Evolutionary conservation across 768 basidiomycete species (phyloP), one percentile per base, ranked within the genome.

Genomic region (Epithele typhae): DNA sequence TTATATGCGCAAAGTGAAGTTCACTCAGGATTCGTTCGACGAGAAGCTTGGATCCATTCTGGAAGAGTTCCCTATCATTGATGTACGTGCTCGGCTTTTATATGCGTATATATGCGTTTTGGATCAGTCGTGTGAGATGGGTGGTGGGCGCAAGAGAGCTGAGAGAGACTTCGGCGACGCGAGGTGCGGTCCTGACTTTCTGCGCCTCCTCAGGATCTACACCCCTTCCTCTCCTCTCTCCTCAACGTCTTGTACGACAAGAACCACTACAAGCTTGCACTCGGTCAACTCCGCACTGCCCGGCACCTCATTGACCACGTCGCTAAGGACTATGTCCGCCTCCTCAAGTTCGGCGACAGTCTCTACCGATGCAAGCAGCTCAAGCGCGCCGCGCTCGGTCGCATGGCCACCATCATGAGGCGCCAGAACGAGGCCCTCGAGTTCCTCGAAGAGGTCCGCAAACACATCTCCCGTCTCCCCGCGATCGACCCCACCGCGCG

Each of bases 181-280:
- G n/a, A 30, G 27, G 27, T 30, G 27, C 27, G 27, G 27, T 30
- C 14, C 27, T 30, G 27, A 30, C n/a, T n/a, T 30, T 7, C 27
- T 30, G 7, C 27, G 8, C 27, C 27, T 30, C n/a, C 34, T 32
- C 59, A 81, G 76, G 95, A 98, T 63, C 76, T 99, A 9, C 96
- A 99, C 65, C 96, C 96, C 1, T 99, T 98, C 75, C 74, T 98
- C 15, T 79, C 92, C 1, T 94, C 93, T 2, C 75, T 99, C 15
- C 83, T 99, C 79, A 99, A 99, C 68, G 96, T 99, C 14, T 79
- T 99, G 34, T 99, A 99, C 68, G 96, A 99, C 78, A 98, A 98
- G 72, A 97, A 97, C 64, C 95, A 99, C 64, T 97, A 97, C 81
- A 98, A 98, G 71, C 87, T 99, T 43, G 96, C 96, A 3, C 74